Base-by-base conservation (phyloP, 1,139 yeast species). In the Scheffersomyces illinoinensis region DNA sequence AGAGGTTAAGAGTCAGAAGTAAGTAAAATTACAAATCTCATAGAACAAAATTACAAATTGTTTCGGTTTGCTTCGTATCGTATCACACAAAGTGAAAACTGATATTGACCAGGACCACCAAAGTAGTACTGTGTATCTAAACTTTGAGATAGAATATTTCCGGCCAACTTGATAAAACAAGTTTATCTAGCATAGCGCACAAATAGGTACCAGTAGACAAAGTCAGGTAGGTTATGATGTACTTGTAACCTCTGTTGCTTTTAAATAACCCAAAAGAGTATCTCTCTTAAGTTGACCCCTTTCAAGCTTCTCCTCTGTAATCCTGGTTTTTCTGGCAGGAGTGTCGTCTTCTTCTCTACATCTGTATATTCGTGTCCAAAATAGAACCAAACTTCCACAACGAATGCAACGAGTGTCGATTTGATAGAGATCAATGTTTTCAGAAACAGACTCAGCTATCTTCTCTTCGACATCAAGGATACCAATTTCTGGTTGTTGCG, bases 161-260 rank as follows among this genome's bases (percentile, higher is more conserved):
- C 2, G 76, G 71, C 76, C 76, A 73, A 50, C 62, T 62, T 43
- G 71, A 71, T 60, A 73, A 66, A 4, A 71, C 57, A 53, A 66
- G 68, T 59, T 69, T 71, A 48, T 71, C 73, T 18, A 61, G 56
- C 53, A 73, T 67, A 18, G 61, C 66, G 49, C 66, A 56, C 7
- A 66, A 61, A 3, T 68, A 56, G 43, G 64, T 66, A 3, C 62
- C 62, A 14, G 67, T 61, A 5, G 66, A 60, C 51, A 71, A 61
- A 10, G 66, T 33, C 17, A 70, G 53, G 62, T 71, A 73, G n/a
- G 72, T 56, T 23, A 64, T 47, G n/a, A 72, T 66, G 56, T 64
- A 69, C n/a, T 61, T 58, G 64, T 65, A 71, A 60, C 71, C 69
- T 58, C 69, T 58, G 74, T 70, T 12, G 76, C 76, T 54, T 64